Conservation (phyloP, 371 early-diverging fungal genomes). For the Racocetra persica region DNA sequence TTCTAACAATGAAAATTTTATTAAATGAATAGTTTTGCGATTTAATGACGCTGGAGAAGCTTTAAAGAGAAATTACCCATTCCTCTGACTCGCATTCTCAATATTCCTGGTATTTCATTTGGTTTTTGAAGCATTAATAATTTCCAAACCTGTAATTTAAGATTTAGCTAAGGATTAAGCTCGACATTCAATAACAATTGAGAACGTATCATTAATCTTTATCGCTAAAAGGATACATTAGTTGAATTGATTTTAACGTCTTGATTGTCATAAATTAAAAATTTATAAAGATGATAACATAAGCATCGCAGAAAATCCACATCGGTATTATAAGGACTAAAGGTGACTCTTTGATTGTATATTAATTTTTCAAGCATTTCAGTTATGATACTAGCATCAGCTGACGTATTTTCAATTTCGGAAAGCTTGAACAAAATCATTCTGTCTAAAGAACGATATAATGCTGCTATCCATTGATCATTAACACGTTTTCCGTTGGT, state of each 20-base stretch:
- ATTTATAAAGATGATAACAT: slow-evolving; percentile 69
- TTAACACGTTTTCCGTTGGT: slow-evolving; percentile 34
- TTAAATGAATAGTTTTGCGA: neutral
- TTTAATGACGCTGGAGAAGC: neutral
- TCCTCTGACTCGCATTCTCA: slow-evolving; percentile 58
- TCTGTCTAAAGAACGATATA: slow-evolving; percentile 61
- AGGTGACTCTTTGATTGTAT: slow-evolving; percentile 72
- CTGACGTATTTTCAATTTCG: slow-evolving; percentile 53
- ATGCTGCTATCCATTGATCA: slow-evolving; percentile 40
- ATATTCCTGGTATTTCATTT: slow-evolving; percentile 52
- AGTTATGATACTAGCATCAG: slow-evolving; percentile 49
- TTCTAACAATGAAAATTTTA: slow-evolving; percentile 46
- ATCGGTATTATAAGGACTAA: slow-evolving; percentile 66
- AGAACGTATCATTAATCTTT: no score
- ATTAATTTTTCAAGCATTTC: slow-evolving; percentile 70
- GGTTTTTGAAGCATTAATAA: slow-evolving; percentile 67
- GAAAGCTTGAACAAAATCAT: slow-evolving; percentile 64
- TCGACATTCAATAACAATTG: neutral
- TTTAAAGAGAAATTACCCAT: slow-evolving; percentile 46
- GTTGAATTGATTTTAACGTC: slow-evolving; percentile 58
- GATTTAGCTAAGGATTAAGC: slow-evolving; percentile 36
- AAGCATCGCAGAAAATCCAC: slow-evolving; percentile 69
- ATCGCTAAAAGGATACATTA: slow-evolving; percentile 48
- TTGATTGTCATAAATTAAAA: slow-evolving; percentile 57
- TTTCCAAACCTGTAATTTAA: slow-evolving; percentile 62